Evolutionary conservation across 345 rosid species (phyloP).

Genomic region (Populus ilicifolia): DNA sequence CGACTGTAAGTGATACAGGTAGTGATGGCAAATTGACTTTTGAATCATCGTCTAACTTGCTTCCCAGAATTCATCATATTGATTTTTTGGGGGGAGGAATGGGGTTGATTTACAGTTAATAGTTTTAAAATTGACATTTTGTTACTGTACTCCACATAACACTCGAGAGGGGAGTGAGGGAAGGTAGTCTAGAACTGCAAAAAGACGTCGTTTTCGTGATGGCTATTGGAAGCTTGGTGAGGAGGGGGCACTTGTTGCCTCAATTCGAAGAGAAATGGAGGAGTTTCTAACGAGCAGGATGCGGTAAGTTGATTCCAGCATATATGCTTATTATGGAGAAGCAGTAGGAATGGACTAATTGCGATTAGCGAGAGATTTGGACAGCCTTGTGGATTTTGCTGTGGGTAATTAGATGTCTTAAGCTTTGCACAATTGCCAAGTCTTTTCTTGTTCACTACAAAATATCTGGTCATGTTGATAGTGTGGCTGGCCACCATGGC

Average conservation of each 20-base stretch:
- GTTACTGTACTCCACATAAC: background rate
- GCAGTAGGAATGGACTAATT: conserved; percentile 6
- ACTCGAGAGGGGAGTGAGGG: background rate
- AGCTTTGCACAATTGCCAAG: background rate
- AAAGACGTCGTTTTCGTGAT: conserved; percentile 1
- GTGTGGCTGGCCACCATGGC: conserved; percentile 11
- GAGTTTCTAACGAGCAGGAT: conserved; percentile 5
- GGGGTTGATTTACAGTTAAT: background rate
- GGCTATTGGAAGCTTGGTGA: conserved; percentile 22
- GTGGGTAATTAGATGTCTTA: background rate
- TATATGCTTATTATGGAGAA: background rate
- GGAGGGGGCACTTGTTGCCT: conserved; percentile 13
- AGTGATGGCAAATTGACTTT: background rate
- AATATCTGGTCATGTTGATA: background rate
- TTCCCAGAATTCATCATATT: background rate
- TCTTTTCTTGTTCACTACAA: background rate
- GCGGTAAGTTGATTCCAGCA: conserved; percentile 24
- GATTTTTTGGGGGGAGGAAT: background rate
- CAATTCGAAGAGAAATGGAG: conserved; percentile 25
- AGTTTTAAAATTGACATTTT: background rate
- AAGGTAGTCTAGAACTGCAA: background rate
- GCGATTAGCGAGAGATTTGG: conserved; percentile 26
- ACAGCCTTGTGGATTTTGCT: conserved; percentile 8
- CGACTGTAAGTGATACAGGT: background rate
- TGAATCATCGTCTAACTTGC: background rate